Percentiles rank a stretch among this genome's conserved stretches.
These are phyloP conservation scores for Ramaria rubella DNA, from an alignment of 768 basidiomycete genomes.

Conservation along the genomic window DNA sequence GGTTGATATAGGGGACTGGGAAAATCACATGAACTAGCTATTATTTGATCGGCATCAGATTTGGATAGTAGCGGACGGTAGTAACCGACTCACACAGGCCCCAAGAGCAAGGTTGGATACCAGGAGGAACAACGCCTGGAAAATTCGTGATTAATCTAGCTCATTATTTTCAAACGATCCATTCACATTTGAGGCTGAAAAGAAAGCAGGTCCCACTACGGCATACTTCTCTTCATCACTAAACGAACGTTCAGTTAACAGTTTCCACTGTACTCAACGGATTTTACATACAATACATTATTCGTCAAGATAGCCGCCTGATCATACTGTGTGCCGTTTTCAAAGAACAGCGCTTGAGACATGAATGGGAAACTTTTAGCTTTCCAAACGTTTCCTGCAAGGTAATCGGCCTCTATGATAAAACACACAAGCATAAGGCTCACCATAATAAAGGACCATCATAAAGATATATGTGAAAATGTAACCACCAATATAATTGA, in stretches of 20 bases:
- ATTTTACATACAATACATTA: constrained; percentile 15
- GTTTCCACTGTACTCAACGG: constrained; percentile 19
- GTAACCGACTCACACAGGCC: constrained; percentile 16
- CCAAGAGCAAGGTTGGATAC: constrained; percentile 30
- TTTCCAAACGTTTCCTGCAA: constrained; percentile 20
- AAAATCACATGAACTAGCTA: not conserved
- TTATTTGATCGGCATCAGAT: not conserved
- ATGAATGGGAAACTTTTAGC: constrained; percentile 27
- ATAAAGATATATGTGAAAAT: constrained; percentile 20
- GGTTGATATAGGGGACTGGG: constrained; percentile 21
- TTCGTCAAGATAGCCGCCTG: constrained; percentile 19
- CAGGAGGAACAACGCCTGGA: constrained; percentile 26
- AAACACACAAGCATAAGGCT: not conserved
- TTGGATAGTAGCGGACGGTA: not conserved
- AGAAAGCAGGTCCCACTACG: constrained; percentile 15
- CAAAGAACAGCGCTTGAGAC: constrained; percentile 21
- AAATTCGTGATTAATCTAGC: constrained; percentile 10
- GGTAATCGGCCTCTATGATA: not conserved
- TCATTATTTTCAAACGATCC: constrained; percentile 12
- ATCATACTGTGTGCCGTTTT: constrained; percentile 19
- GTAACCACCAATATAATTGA: constrained; percentile 15
- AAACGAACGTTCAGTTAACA: constrained; percentile 10
- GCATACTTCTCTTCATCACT: constrained; percentile 15
- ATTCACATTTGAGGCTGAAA: constrained; percentile 15
- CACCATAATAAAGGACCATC: constrained; percentile 18